Percentiles rank a stretch among this genome's conserved stretches.
Conservation (phyloP, 495 filamentous ascomycete genomes). For the Aspergillus affinis region DNA sequence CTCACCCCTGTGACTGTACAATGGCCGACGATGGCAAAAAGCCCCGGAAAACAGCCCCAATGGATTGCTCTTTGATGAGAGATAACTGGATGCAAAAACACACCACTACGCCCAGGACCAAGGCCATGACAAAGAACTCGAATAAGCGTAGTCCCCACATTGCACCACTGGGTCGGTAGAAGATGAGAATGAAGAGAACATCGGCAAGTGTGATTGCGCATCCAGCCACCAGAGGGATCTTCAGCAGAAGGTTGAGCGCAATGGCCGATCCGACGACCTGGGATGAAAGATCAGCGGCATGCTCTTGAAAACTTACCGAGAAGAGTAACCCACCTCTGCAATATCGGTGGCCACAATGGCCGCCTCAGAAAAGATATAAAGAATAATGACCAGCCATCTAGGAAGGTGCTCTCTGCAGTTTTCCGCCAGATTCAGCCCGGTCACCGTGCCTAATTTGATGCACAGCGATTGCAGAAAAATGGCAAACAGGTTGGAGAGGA, state of each 20-base stretch:
- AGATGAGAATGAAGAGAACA: constrained; percentile 80
- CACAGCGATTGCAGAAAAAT: constrained; percentile 81
- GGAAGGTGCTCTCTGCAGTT: constrained; percentile 76
- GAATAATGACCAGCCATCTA: constrained; percentile 68
- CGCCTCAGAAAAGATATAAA: constrained; percentile 74
- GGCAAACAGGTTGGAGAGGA: constrained; percentile 81
- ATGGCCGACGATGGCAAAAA: constrained; percentile 76
- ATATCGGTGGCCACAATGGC: constrained; percentile 90
- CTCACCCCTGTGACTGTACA: constrained; percentile 65
- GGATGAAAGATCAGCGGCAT: not conserved
- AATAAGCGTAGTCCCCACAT: constrained; percentile 75
- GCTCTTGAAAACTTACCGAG: not conserved
- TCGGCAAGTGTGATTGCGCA: constrained; percentile 84
- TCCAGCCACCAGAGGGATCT: constrained; percentile 80
- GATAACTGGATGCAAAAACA: constrained; percentile 90
- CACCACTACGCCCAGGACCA: constrained; percentile 83
- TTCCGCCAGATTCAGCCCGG: constrained; percentile 76
- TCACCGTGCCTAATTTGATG: constrained; percentile 83
- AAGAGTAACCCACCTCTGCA: constrained; percentile 60
- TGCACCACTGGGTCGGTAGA: constrained; percentile 74
- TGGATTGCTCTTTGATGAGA: constrained; percentile 64
- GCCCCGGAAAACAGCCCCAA: constrained; percentile 79
- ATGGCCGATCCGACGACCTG: constrained; percentile 90
- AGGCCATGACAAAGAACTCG: constrained; percentile 73
- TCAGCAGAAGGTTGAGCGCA: constrained; percentile 78